Base-by-base conservation (phyloP, 2,329 filamentous ascomycete species). In the Pestalotiopsis sp. region DNA sequence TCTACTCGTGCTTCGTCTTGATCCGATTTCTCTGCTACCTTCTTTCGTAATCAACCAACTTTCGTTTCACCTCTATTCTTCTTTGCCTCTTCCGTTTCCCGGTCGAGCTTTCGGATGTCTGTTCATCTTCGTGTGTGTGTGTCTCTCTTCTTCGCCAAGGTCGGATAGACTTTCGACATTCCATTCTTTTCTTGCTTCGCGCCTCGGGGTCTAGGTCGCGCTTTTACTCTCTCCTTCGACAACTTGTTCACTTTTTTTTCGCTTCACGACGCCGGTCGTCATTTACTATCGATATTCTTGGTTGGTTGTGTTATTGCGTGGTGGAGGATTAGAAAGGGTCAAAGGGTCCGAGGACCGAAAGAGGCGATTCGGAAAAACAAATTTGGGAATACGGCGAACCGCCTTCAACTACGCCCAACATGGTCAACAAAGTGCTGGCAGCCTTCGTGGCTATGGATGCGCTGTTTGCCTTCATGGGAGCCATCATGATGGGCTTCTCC, bases 381-480 rank as follows among this genome's bases (percentile, higher is more conserved):
- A 52, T 45, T 59, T 25, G 52, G 52, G 31, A 36, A 13, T 56
- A 27, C 52, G 39, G 45, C 64, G 52, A 27, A 56, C 56, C 60
- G 31, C 57, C 13, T 38, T 52, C 45, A 20, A 52, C 56, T 58
- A 67, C 70, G 41, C 36, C 6, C 58, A 63, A 56, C 61, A 89
- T 89, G 87, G 82, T 82, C 69, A 88, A 86, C 82, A 87, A 86
- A 73, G 81, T 89, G 70, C 83, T 88, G 69, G 72, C 83, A 71
- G 79, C 84, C 72, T 86, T 86, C 68, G 75, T 87, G 71, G 78
- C 77, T 71, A 78, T 81, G 75, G 85, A 88, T 76, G 70, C 80
- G 68, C 77, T 89, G 73, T 89, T 89, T 77, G 82, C 86, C 72
- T 75, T 80, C 67, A 85, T 86, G 70, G 87, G 87, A 67, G 82